Evolutionary conservation across 768 basidiomycete species (phyloP).

Genomic region (Amanita polypyramis): DNA sequence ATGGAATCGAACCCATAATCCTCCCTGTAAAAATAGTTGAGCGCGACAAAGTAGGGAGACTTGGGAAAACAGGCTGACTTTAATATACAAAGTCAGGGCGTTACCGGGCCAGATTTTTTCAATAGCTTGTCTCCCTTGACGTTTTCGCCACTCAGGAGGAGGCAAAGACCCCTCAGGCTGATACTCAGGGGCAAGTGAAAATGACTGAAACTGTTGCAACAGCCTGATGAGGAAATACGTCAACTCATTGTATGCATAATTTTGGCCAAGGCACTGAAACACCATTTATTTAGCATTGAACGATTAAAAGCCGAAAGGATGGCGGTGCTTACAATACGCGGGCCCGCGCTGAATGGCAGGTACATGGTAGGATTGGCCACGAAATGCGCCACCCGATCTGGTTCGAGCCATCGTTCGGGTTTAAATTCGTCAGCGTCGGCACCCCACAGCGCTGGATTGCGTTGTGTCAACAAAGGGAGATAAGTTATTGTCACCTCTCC

Average conservation of each 20-base stretch:
- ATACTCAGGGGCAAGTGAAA: conserved; percentile 48
- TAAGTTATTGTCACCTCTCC: conserved; percentile 45
- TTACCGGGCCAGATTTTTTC: conserved; percentile 57
- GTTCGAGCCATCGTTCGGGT: conserved; percentile 69
- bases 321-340: conserved; percentile 33
- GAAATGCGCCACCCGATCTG: conserved; percentile 36
- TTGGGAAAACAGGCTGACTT: conserved; percentile 30
- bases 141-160: conserved; percentile 42
- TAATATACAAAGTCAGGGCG: conserved; percentile 55
- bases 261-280: conserved; percentile 55
- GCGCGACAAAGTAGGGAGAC: background rate
- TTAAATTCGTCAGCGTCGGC: conserved; percentile 67
- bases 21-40: conserved; percentile 29
- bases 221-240: conserved; percentile 63
- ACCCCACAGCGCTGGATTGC: conserved; percentile 64
- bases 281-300: background rate
- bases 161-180: conserved; percentile 57
- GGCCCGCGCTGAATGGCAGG: conserved; percentile 66
- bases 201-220: conserved; percentile 51
- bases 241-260: conserved; percentile 69
- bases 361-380: conserved; percentile 59
- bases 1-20: conserved; percentile 44
- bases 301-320: background rate
- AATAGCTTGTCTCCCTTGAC: conserved; percentile 36
- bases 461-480: conserved; percentile 53